Evolutionary conservation across 768 basidiomycete genomes (phyloP).

Genomic region (Psilocybe sp.): DNA sequence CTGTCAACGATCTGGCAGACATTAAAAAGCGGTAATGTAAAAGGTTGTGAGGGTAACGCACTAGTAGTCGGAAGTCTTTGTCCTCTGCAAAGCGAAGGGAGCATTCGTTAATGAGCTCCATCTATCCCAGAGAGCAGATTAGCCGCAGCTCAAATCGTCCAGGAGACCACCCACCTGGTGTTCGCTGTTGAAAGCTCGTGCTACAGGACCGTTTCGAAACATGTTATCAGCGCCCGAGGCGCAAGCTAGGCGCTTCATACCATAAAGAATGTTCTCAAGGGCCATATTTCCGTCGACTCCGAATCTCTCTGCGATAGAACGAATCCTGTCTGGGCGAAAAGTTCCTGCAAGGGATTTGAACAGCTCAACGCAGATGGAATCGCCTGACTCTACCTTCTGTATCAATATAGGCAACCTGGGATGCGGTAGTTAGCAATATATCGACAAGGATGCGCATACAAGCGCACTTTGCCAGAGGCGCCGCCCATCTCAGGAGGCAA

Average conservation of each 20-base stretch:
- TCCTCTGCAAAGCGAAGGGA: slow-evolving; percentile 88
- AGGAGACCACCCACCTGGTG: slow-evolving; percentile 59
- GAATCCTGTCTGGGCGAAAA: slow-evolving; percentile 92
- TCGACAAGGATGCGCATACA: not conserved
- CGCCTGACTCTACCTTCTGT: slow-evolving; percentile 59
- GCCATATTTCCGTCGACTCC: slow-evolving; percentile 89
- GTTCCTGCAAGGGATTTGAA: slow-evolving; percentile 52
- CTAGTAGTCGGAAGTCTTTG: slow-evolving; percentile 75
- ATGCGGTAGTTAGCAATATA: not conserved
- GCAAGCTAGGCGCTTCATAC: slow-evolving; percentile 28
- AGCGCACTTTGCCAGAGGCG: slow-evolving; percentile 76
- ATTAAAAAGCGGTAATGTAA: slow-evolving; percentile 8
- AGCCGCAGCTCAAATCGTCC: not conserved
- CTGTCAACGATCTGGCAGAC: slow-evolving; percentile 81
- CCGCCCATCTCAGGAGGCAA: slow-evolving; percentile 89
- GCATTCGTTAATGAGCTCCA: slow-evolving; percentile 90
- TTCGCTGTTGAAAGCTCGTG: slow-evolving; percentile 89
- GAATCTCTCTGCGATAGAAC: slow-evolving; percentile 88
- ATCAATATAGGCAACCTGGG: slow-evolving; percentile 86
- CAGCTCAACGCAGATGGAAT: slow-evolving; percentile 7
- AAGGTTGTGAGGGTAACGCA: slow-evolving; percentile 21
- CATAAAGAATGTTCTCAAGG: slow-evolving; percentile 90
- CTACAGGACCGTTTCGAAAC: slow-evolving; percentile 34
- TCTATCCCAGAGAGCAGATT: slow-evolving; percentile 36
- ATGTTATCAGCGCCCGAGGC: not conserved